Evolutionary conservation across 345 rosid genomes (phyloP).

Genomic region (Acer yangbiense): DNA sequence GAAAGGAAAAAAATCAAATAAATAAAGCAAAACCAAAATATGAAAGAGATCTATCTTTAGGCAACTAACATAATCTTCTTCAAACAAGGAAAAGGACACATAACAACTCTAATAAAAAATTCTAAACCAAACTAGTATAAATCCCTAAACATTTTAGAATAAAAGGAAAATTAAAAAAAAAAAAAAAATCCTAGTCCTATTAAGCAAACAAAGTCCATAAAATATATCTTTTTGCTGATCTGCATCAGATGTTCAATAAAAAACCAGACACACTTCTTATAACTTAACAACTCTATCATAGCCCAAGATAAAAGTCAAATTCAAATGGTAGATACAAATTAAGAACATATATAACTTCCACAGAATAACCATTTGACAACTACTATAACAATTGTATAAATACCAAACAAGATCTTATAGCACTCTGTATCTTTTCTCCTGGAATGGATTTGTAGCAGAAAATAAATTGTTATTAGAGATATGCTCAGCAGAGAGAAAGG

Average conservation of each 20-base stretch:
- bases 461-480: background rate
- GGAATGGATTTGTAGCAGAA: background rate
- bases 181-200: background rate
- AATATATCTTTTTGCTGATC: background rate
- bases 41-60: too few relatives aligned
- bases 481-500: background rate
- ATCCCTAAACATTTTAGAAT: background rate
- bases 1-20: too few relatives aligned
- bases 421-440: background rate
- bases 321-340: background rate
- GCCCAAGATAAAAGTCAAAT: background rate
- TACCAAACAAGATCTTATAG: background rate
- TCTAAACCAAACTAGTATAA: background rate
- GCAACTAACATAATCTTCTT: too few relatives aligned
- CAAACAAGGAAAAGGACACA: background rate
- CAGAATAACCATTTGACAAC: background rate
- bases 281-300: background rate
- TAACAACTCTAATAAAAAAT: background rate
- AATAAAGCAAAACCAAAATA: too few relatives aligned
- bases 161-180: too few relatives aligned
- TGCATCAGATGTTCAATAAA: background rate
- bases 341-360: background rate
- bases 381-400: background rate
- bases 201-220: background rate
- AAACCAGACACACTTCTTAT: slow-evolving; percentile 2